Percentiles rank a stretch among this genome's conserved stretches.
Evolutionary conservation across 768 basidiomycete genomes (phyloP).

Genomic region (Leccinum rimulosum): DNA sequence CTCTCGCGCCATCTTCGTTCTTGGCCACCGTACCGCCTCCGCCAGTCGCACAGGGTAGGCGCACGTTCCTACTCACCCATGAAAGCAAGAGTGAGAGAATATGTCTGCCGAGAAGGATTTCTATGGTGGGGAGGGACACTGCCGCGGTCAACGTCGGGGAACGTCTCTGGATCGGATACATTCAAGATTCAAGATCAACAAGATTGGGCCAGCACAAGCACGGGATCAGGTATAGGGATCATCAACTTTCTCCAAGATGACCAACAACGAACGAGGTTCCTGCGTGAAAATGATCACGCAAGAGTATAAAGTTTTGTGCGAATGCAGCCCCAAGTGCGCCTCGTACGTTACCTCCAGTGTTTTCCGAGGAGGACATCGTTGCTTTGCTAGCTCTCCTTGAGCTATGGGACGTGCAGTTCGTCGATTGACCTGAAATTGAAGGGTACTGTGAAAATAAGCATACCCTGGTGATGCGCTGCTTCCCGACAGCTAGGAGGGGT

Average conservation of each 20-base stretch:
- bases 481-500: constrained; percentile 10
- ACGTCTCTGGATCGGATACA: constrained; percentile 21
- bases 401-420: neutral
- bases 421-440: constrained; percentile 8
- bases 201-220: neutral
- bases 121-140: neutral
- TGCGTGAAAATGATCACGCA: neutral
- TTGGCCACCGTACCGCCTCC: constrained; percentile 69
- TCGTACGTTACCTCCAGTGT: neutral
- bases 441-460: no score
- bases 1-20: constrained; percentile 62
- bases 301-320: neutral
- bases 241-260: neutral
- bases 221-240: neutral
- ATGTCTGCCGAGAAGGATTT: constrained; percentile 17
- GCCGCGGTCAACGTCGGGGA: constrained; percentile 23
- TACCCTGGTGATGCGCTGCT: no score
- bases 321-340: neutral
- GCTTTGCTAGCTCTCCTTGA: no score
- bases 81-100: constrained; percentile 42
- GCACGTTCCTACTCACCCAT: constrained; percentile 54
- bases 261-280: neutral
- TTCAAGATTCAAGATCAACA: neutral
- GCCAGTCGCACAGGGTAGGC: constrained; percentile 54
- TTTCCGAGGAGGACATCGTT: neutral